A percentile compares a stretch with the other conserved stretches of the same genome.
phyloP scores from a whole-genome alignment of 495 filamentous ascomycete genomes.

The Amniculicola lignicola region DNA sequence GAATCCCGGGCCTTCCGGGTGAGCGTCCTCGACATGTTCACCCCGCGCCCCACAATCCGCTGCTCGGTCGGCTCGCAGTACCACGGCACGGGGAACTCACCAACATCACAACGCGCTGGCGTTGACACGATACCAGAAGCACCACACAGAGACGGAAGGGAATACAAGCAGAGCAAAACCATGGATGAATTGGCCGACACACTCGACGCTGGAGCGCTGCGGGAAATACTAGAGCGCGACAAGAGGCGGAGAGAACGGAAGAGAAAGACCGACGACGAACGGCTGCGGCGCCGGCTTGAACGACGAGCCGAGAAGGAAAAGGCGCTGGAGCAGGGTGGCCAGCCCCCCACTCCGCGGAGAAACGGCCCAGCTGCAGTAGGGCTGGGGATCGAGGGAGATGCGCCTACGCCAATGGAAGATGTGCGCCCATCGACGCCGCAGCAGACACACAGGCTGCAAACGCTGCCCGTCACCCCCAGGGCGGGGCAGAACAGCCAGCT shows the following conservation, averaged over 20 bases:
- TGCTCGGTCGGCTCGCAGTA: conserved; percentile 63
- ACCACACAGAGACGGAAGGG: conserved; percentile 44
- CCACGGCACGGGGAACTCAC: conserved; percentile 9
- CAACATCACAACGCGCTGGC: conserved; percentile 10
- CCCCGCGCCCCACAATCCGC: conserved; percentile 74
- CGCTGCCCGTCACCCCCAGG: neutral
- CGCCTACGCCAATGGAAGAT: conserved; percentile 45
- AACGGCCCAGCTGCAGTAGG: conserved; percentile 40
- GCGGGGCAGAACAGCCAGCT: conserved; percentile 32
- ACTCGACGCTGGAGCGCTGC: conserved; percentile 70
- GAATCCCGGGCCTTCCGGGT: conserved; percentile 72
- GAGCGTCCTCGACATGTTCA: conserved; percentile 67
- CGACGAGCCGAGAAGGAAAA: conserved; percentile 66
- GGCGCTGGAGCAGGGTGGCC: conserved; percentile 29
- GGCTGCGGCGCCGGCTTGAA: conserved; percentile 63
- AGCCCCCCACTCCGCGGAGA: conserved; percentile 36
- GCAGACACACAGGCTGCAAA: conserved; percentile 14
- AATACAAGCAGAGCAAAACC: conserved; percentile 47
- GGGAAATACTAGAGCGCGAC: conserved; percentile 83
- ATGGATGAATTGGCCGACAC: conserved; percentile 80
- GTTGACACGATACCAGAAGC: conserved; percentile 46
- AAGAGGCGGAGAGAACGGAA: conserved; percentile 72
- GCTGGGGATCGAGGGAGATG: conserved; percentile 34
- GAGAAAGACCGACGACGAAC: conserved; percentile 66
- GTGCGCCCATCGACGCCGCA: conserved; percentile 15